Conservation (phyloP, 2,329 filamentous ascomycete genomes). For the Sporothrix phasma region DNA sequence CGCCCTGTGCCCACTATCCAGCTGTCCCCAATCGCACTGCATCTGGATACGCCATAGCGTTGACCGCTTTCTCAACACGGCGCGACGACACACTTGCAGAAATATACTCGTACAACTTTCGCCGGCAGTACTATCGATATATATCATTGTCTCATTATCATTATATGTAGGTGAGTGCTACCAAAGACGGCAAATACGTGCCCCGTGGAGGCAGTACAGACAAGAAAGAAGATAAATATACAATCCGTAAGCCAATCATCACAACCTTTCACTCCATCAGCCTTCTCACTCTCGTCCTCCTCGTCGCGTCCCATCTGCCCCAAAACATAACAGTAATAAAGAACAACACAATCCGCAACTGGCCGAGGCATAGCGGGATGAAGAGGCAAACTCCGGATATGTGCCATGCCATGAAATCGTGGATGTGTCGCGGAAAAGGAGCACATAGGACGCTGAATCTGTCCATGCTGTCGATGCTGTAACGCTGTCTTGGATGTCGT, state of each 20-base stretch:
- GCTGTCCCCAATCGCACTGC: neutral
- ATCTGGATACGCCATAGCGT: neutral
- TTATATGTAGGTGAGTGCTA: conserved; percentile 1
- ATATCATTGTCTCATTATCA: conserved; percentile 16
- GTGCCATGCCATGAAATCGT: neutral
- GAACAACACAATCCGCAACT: neutral
- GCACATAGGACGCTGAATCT: neutral
- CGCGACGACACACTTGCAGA: no score
- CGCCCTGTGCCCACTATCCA: neutral
- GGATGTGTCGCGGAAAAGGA: neutral
- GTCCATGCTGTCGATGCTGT: neutral
- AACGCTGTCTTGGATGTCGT: neutral
- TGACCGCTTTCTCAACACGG: neutral
- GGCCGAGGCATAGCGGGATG: neutral
- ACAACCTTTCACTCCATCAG: neutral
- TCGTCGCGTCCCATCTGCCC: neutral
- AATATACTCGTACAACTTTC: no score
- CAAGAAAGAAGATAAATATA: neutral
- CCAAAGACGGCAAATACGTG: neutral
- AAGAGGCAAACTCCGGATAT: conserved; percentile 1
- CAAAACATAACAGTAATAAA: neutral
- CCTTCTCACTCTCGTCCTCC: neutral
- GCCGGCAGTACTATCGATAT: neutral
- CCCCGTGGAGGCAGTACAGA: neutral
- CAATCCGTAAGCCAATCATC: neutral